Evolutionary conservation across 441 rosid genomes (phyloP), one percentile per base, ranked within the genome.

Genomic region (Dalechampia spathulata): DNA sequence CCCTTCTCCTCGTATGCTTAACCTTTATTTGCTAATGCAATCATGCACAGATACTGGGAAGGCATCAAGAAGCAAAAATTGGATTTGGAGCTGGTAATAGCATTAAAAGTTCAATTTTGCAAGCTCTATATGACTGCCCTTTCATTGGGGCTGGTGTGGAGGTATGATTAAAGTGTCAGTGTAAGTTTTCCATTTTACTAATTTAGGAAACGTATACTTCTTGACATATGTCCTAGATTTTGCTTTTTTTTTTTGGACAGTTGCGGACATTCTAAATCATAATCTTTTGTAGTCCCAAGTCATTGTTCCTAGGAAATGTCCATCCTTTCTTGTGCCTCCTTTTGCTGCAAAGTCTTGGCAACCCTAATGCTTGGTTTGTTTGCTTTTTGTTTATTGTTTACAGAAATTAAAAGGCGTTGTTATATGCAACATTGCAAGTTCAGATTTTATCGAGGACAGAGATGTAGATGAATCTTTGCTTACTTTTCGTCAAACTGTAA

Each of bases 1-100:
- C 26, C 48, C 16, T 42, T 28, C 43, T 8, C 28, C 48, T 15
- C 44, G 16, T 32, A 40, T 54, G 60, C 19, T 10, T 51, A 25
- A 52, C 11, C 17, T 26, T 20, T 62, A 26, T 20, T 36, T 42
- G 62, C 42, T 42, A 57, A 54, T 57, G 50, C 60, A 52, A 58
- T 51, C 57, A 48, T 65, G 46, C 61, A 37, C 80, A 90, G 99
- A 86, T 80, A 69, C 66, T 89, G 67, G 73, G 69, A 69, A 64
- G 66, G 74, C 72, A 72, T 67, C 82, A 80, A 78, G 81, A 85
- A 71, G 94, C 87, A 69, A 92, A 79, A 71, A 80, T 89, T 80
- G 99, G 96, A 71, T 88, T 86, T 78, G 96, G 96, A 64, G 87
- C 70, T 72, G 96, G 87, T 67, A 75, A 76, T 66, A 68, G 72